Percentiles rank a stretch among this genome's conserved stretches.
phyloP scores from a whole-genome alignment of 306 rosid genomes.

The Trifolium pratense region DNA sequence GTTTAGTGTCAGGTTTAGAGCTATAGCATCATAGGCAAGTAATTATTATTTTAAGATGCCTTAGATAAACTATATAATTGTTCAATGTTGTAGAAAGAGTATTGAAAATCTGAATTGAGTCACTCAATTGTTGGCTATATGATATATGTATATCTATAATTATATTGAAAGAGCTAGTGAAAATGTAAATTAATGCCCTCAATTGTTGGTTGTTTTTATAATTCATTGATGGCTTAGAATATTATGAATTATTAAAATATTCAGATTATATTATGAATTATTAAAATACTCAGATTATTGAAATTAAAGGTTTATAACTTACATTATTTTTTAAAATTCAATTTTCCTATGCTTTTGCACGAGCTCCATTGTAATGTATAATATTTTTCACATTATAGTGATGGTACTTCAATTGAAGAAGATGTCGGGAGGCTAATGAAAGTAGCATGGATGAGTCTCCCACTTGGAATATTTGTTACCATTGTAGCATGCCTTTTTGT shows the following conservation, averaged over 20 bases:
- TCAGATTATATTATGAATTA: constrained; percentile 12
- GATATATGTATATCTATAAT: constrained; percentile 6
- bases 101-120: constrained; percentile 18
- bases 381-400: constrained; percentile 54
- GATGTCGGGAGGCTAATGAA: constrained; percentile 75
- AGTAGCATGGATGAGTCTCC: constrained; percentile 88
- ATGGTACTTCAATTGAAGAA: constrained; percentile 65
- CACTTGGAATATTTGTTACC: constrained; percentile 76
- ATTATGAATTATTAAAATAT: constrained; percentile 15
- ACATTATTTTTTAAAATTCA: not conserved
- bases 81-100: not conserved
- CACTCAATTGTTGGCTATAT: constrained; percentile 17
- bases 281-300: constrained; percentile 22
- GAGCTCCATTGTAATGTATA: constrained; percentile 17
- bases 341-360: not conserved
- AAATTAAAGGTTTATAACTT: constrained; percentile 1
- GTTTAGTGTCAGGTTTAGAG: constrained; percentile 19
- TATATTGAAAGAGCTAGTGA: not conserved
- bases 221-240: constrained; percentile 30
- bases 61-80: constrained; percentile 4
- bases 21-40: constrained; percentile 12
- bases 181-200: constrained; percentile 6
- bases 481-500: constrained; percentile 64
- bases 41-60: constrained; percentile 19
- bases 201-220: not conserved